These are phyloP conservation scores for Hypoxylon sp. DNA, from an alignment of 2,329 filamentous ascomycete genomes.

Conservation along the genomic window DNA sequence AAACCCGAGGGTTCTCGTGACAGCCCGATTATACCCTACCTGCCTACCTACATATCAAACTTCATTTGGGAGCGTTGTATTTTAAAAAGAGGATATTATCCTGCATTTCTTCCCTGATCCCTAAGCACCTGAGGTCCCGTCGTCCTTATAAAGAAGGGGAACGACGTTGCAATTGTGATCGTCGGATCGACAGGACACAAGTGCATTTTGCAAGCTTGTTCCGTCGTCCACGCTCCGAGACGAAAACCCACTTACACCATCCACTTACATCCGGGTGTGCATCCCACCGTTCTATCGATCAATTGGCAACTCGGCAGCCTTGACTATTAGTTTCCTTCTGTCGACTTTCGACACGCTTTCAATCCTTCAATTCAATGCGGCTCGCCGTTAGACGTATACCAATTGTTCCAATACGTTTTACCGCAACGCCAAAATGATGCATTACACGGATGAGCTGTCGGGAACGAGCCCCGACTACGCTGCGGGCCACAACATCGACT, in stretches of 20 bases:
- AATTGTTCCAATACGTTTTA: conserved; percentile 26
- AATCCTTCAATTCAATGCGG: conserved; percentile 46
- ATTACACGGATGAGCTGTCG: conserved; percentile 39
- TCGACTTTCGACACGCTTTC: conserved; percentile 15
- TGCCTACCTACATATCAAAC: conserved; percentile 16
- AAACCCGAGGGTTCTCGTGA: conserved; percentile 24
- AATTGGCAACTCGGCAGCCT: conserved; percentile 26
- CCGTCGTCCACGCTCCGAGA: conserved; percentile 27
- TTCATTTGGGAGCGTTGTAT: conserved; percentile 34
- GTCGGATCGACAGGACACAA: conserved; percentile 50
- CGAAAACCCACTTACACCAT: conserved; percentile 26
- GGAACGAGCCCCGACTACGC: conserved; percentile 28
- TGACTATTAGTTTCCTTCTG: neutral
- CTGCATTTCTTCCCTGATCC: conserved; percentile 15
- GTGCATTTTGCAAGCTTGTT: conserved; percentile 35
- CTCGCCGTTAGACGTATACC: conserved; percentile 47
- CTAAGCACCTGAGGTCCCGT: conserved; percentile 11
- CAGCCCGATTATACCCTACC: conserved; percentile 13
- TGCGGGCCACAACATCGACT: conserved; percentile 59
- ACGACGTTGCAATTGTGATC: conserved; percentile 48
- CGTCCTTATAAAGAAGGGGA: conserved; percentile 25
- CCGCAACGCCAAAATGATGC: conserved; percentile 31
- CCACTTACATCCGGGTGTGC: conserved; percentile 35
- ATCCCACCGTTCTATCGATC: conserved; percentile 31
- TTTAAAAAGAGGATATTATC: conserved; percentile 26